These are phyloP conservation scores for Cucurbita argyrosperma DNA, from an alignment of 306 rosid species.

Conservation along the genomic window DNA sequence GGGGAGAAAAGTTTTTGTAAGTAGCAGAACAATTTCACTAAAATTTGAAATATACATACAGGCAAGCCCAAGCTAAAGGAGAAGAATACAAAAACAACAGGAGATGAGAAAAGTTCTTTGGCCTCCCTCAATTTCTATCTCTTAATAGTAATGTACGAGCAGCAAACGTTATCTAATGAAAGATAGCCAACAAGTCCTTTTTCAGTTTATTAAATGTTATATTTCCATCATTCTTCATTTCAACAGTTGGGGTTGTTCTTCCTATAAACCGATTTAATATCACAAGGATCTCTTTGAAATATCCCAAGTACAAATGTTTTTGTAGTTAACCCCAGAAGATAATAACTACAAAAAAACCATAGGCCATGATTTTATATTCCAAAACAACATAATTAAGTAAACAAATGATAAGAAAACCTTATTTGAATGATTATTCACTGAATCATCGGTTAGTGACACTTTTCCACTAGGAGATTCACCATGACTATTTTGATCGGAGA, in stretches of 20 bases:
- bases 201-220: neutral
- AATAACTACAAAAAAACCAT: neutral
- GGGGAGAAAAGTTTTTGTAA: neutral
- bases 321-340: neutral
- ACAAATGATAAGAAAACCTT: conserved; percentile 34
- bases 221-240: neutral
- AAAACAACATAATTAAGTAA: neutral
- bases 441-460: conserved; percentile 49
- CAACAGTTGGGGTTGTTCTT: neutral
- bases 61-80: neutral
- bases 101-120: neutral
- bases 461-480: conserved; percentile 56
- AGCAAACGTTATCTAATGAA: neutral
- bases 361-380: neutral
- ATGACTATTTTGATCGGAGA: conserved; percentile 52
- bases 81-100: neutral
- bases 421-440: conserved; percentile 40
- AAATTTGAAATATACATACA: neutral
- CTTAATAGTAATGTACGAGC: neutral
- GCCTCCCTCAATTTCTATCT: neutral
- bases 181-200: neutral
- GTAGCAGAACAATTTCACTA: neutral
- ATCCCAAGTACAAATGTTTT: neutral
- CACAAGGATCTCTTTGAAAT: neutral
- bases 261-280: neutral